Base-by-base conservation (phyloP, 2,329 filamentous ascomycete genomes). In the Fusarium burgessii region DNA sequence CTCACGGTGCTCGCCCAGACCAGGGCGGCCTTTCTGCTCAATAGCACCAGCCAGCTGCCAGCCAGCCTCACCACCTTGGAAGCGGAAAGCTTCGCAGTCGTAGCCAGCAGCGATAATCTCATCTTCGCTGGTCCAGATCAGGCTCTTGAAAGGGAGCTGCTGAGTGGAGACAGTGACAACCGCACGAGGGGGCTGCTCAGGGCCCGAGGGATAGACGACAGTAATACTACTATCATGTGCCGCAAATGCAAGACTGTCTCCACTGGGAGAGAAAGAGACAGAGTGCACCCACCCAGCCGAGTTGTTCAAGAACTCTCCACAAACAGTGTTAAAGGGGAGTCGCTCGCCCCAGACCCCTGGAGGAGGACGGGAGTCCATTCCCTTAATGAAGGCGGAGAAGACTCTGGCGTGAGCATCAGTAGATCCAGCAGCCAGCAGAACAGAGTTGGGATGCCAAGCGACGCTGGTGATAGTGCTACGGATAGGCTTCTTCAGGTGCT, bases 401-500 rank as follows among this genome's bases (percentile, higher is more conserved):
- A 99, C 96, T 70, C 96, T 88, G 6, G 96, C 95, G 79, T 99
- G 96, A 40, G 95, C 96, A 82, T 99, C 96, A 38, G 96, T 98
- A n/a, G 94, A 97, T 40, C 96, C 96, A 45, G 96, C 94, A 18
- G 95, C 96, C 27, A 99, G 87, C 35, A 99, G 89, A 18, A 99
- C 96, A 13, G 93, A 97, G 86, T 99, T 99, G 38, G 96, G 96
- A 82, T 99, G 96, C 96, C 96, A 99, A 62, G 92, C 91, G 46
- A 99, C 90, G 18, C 93, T 94, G 60, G 96, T 98, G 77, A 99
- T 95, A 62, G 96, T 99, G 80, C 94, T 97, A 74, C 95, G 93
- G 77, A 99, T 97, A 23, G 96, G 96, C 88, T 98, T 99, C 90
- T 98, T 98, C 79, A 99, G 84, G 83, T 99, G 96, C 87, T 99